Conservation (phyloP, 2,329 filamentous ascomycete genomes). For the Escovopsis sp. region DNA sequence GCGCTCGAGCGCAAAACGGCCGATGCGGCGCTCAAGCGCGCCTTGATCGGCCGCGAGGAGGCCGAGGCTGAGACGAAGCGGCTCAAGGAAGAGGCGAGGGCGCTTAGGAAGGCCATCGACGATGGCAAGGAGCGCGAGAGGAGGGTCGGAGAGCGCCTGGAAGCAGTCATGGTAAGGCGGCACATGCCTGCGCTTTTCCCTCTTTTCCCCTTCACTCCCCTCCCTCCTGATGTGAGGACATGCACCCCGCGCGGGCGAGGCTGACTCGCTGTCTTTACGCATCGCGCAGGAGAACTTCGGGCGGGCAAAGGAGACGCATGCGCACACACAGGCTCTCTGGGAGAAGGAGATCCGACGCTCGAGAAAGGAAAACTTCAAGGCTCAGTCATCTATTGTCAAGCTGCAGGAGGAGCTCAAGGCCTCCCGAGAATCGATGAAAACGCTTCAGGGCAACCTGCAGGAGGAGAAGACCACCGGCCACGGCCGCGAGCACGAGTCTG, state of each 20-base stretch:
- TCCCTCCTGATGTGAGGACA: no score
- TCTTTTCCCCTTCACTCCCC: neutral
- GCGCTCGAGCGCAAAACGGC: constrained; percentile 48
- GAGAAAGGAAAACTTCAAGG: constrained; percentile 60
- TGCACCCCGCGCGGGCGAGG: no score
- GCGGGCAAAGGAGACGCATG: constrained; percentile 53
- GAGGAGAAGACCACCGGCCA: constrained; percentile 47
- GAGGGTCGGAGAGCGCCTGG: constrained; percentile 49
- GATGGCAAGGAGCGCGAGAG: constrained; percentile 52
- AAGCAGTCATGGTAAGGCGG: constrained; percentile 49
- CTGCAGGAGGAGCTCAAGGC: constrained; percentile 60
- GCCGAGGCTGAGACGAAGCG: constrained; percentile 53
- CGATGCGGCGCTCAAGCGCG: constrained; percentile 49
- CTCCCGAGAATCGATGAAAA: constrained; percentile 36
- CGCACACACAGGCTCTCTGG: constrained; percentile 51
- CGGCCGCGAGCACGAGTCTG: constrained; percentile 51
- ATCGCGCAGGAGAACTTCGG: constrained; percentile 57
- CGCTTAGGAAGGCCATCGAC: constrained; percentile 42
- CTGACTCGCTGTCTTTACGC: no score
- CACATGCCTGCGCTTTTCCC: neutral
- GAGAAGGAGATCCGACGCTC: constrained; percentile 58
- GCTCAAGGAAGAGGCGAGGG: constrained; percentile 43
- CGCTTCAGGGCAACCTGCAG: constrained; percentile 42
- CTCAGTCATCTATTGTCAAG: constrained; percentile 53
- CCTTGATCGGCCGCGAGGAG: constrained; percentile 54